Percentiles rank a stretch among this genome's conserved stretches.
These are phyloP conservation scores for Clarkia xantiana DNA, from an alignment of 345 rosid species.

Conservation along the genomic window DNA sequence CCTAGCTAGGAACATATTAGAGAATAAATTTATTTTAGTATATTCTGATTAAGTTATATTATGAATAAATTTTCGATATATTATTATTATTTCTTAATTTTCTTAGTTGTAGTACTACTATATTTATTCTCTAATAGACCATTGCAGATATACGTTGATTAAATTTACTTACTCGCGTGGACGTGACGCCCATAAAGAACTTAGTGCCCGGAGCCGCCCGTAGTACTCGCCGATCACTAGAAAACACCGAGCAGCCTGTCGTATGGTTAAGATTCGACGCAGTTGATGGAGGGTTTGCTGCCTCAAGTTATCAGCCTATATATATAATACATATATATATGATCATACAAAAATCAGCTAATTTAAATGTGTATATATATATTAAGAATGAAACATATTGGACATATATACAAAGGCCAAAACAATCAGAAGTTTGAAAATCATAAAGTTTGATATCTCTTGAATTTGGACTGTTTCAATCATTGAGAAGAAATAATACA, in stretches of 20 bases:
- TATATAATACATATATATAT: not conserved
- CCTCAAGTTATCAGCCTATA: slow-evolving; percentile 85
- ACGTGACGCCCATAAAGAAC: slow-evolving; percentile 82
- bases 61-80: no score
- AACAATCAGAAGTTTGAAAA: slow-evolving; percentile 16
- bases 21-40: no score
- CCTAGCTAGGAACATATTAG: no score
- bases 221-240: slow-evolving; percentile 80
- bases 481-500: slow-evolving; percentile 6
- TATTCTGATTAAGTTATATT: no score
- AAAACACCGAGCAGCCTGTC: slow-evolving; percentile 86
- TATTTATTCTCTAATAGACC: no score
- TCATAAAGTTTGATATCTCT: slow-evolving; percentile 12
- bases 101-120: no score
- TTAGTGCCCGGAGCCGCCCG: slow-evolving; percentile 74
- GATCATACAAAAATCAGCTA: no score
- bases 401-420: slow-evolving; percentile 11
- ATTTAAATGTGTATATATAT: no score
- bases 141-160: no score
- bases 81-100: no score
- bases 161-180: slow-evolving; percentile 66
- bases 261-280: slow-evolving; percentile 53
- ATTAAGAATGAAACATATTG: no score
- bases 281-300: slow-evolving; percentile 89
- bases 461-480: slow-evolving; percentile 21